Conservation (phyloP, 2,329 filamentous ascomycete genomes). For the Claviceps sp. region DNA sequence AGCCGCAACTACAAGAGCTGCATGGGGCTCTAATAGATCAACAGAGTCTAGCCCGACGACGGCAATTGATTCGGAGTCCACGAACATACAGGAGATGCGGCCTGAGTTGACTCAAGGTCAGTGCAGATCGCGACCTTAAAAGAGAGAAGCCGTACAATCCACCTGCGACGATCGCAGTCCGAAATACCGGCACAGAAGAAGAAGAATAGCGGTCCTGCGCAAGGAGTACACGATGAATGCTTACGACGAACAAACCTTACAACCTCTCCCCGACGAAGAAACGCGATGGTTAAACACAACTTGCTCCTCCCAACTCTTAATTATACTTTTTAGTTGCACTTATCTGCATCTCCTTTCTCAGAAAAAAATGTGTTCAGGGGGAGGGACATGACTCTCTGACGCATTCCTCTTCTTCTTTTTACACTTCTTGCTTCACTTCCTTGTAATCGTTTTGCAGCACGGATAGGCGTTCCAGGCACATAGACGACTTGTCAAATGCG, state of each 20-base stretch:
- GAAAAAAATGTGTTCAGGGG: background rate
- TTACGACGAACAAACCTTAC: background rate
- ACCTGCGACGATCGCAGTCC: background rate
- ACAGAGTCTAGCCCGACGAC: background rate
- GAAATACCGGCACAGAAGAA: background rate
- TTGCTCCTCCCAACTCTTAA: background rate
- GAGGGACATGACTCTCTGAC: too few species aligned
- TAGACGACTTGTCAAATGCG: background rate
- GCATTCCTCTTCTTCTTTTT: background rate
- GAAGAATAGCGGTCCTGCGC: background rate
- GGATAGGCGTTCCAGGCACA: conserved; percentile 2
- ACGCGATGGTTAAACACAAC: conserved; percentile 2
- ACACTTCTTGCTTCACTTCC: background rate
- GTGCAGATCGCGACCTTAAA: too few species aligned
- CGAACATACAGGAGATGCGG: too few species aligned
- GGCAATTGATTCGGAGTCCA: too few species aligned
- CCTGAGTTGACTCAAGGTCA: too few species aligned
- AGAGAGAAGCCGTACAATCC: too few species aligned
- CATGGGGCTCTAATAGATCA: background rate
- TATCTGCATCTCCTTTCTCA: background rate
- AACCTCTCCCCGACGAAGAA: background rate
- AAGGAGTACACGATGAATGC: background rate
- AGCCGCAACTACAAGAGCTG: background rate
- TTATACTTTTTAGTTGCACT: background rate
- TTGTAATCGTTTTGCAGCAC: background rate